Percentiles rank a stretch among this genome's conserved stretches.
Evolutionary conservation across 2,329 filamentous ascomycete genomes (phyloP).

Genomic region (Penicillium sp.): DNA sequence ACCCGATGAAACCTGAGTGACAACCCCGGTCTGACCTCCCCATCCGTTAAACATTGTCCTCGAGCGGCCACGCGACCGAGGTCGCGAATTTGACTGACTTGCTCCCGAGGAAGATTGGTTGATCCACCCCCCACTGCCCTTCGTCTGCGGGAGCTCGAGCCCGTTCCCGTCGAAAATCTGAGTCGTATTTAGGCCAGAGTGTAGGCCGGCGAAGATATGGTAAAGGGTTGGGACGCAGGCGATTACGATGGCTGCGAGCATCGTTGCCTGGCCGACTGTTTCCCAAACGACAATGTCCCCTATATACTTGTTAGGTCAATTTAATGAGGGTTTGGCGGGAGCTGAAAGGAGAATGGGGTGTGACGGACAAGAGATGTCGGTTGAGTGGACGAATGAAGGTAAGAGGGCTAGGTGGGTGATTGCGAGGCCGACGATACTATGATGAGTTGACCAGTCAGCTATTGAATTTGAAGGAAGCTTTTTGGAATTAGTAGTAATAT

Average conservation of each 20-base stretch:
- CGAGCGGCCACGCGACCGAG: background rate
- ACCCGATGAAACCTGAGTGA: slow-evolving; percentile 7
- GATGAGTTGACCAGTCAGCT: background rate
- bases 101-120: slow-evolving; percentile 7
- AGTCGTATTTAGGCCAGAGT: slow-evolving; percentile 22
- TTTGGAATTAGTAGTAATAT: background rate
- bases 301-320: slow-evolving; percentile 3
- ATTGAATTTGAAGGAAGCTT: background rate
- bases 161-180: slow-evolving; percentile 14
- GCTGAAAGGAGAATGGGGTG: background rate
- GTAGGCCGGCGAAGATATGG: slow-evolving; percentile 26
- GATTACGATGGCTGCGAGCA: slow-evolving; percentile 24
- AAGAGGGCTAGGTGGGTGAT: slow-evolving; percentile 16
- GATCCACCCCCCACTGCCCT: slow-evolving; percentile 7
- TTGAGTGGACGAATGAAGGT: slow-evolving; percentile 17
- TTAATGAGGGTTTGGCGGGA: background rate
- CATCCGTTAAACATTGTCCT: slow-evolving; percentile 6
- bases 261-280: slow-evolving; percentile 23
- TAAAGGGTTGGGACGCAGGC: slow-evolving; percentile 28
- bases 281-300: slow-evolving; percentile 20
- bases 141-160: slow-evolving; percentile 9
- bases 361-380: slow-evolving; percentile 19
- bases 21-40: slow-evolving; percentile 2
- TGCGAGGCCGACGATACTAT: slow-evolving; percentile 15
- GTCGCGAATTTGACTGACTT: background rate